Base-by-base conservation (phyloP, 2,329 filamentous ascomycete species). In the Trichoderma aggressivum region DNA sequence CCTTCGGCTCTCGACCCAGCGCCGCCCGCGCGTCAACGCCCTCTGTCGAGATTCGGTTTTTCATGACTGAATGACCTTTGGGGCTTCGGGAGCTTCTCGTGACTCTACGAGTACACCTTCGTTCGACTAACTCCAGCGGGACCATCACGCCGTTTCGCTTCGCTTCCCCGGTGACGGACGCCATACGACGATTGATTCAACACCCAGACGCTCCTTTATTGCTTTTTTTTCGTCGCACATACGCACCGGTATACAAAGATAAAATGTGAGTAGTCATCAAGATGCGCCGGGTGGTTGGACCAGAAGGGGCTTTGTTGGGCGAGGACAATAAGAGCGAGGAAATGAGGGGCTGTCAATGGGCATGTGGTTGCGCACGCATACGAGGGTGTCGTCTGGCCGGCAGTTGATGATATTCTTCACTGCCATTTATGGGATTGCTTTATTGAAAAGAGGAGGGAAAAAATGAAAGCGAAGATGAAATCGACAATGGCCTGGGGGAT, bases 151-250 rank as follows among this genome's bases (percentile, higher is more conserved):
- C 34, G 55, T 32, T 58, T 12, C 30, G 65, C 56, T 72, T 55
- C 14, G 18, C 32, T 72, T 53, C 14, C 26, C 32, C 34, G 67
- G 72, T 74, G 61, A 75, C 76, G 76, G 75, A 75, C 74, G 63
- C 36, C 65, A 73, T 34, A 75, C 74, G 75, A 79, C 77, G 76
- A 78, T 74, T 75, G 70, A 83, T 75, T 80, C 81, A 78, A 82
- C 82, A 83, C 84, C 83, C 78, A 82, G 81, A 82, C 84, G 77
- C 83, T 85, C 83, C 73, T 84, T 84, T 84, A 76, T 74, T 63
- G 36, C 21, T 43, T 71, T 66, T 58, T 56, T 70, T 47, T 58
- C 70, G 43, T 47, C 66, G 64, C 70, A 72, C 63, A 71, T 75
- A 71, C 47, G 70, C 63, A 72, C 66, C 64, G 61, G 58, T 70